Base-by-base conservation (phyloP, 495 filamentous ascomycete genomes). In the Chaetomium fimeti region DNA sequence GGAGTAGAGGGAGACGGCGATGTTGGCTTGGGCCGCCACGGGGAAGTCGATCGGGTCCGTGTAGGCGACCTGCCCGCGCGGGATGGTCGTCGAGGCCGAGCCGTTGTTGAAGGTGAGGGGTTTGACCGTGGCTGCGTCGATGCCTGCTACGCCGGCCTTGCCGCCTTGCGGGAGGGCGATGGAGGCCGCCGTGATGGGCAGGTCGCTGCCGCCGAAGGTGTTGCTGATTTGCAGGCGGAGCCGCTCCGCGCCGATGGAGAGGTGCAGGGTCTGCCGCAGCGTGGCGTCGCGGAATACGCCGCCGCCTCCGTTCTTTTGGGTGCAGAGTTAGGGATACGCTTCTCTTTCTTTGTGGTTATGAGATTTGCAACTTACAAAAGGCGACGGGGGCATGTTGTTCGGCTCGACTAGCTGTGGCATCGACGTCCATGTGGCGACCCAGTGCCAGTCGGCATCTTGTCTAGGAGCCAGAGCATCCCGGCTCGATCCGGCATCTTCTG, bases 181-280 rank as follows among this genome's bases (percentile, higher is more conserved):
- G 7, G 85, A 82, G 0, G 82, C 84, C 4, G 80, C 78, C 0
- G 83, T 85, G 63, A 92, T 85, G 40, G 83, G 81, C 3, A 91
- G 74, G 69, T 86, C 80, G 56, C 77, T 84, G 11, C 76, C 70
- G 12, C 88, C 88, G 59, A 91, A 90, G 3, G 83, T 82, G 74
- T 91, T 91, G 59, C 84, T 88, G 49, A 91, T 78, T 54, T 85
- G 83, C 32, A 91, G 70, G 20, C 88, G 84, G 58, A 90, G 77
- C 24, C 81, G 79, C 25, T 81, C 70, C 8, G 81, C 77, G 5
- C 78, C 80, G 24, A 89, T 76, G 3, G 85, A 83, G 36, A 88
- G 69, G 55, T 86, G 83, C 3, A 90, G 68, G 0, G 88, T 91
- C 71, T 90, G 87, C 12, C 88, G 85, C 58, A 90, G 77, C 2